Conservation (phyloP, 306 rosid genomes). For the Carpinus viminea region DNA sequence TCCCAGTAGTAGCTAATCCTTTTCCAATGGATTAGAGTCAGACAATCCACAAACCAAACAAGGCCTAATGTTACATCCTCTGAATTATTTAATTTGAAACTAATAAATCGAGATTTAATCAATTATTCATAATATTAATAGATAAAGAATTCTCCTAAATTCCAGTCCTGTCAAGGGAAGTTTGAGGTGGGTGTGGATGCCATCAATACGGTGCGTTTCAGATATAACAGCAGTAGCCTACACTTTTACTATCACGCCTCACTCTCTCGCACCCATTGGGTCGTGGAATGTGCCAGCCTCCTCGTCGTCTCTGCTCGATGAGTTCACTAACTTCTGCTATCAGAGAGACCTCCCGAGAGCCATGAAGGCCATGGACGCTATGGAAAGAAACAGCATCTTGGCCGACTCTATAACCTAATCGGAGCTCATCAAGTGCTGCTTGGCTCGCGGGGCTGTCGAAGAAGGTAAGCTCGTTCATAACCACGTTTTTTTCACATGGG, state of each 20-base stretch:
- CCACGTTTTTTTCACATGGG: slow-evolving; percentile 69
- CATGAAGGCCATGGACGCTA: slow-evolving; percentile 64
- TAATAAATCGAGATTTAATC: no score
- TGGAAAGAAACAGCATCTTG: slow-evolving; percentile 51
- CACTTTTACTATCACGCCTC: slow-evolving; percentile 21
- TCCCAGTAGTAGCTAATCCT: no score
- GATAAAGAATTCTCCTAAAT: no score
- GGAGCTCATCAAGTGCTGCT: slow-evolving; percentile 81
- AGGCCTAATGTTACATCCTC: no score
- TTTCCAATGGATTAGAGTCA: no score
- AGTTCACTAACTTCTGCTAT: slow-evolving; percentile 51
- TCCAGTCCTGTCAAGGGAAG: no score
- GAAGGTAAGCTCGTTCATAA: slow-evolving; percentile 68
- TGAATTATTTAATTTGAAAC: no score
- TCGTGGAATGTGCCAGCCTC: slow-evolving; percentile 26
- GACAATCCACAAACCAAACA: no score
- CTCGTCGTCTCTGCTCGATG: slow-evolving; percentile 42
- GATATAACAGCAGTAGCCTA: neutral
- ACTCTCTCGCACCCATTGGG: slow-evolving; percentile 24
- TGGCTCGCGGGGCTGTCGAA: slow-evolving; percentile 54
- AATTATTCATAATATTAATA: no score
- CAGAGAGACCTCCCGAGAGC: slow-evolving; percentile 71
- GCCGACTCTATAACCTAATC: slow-evolving; percentile 70
- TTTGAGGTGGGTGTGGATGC: no score
- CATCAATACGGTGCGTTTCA: no score